These are phyloP conservation scores for Petrea volubilis DNA, from an alignment of 257 asterid genomes.

Conservation along the genomic window DNA sequence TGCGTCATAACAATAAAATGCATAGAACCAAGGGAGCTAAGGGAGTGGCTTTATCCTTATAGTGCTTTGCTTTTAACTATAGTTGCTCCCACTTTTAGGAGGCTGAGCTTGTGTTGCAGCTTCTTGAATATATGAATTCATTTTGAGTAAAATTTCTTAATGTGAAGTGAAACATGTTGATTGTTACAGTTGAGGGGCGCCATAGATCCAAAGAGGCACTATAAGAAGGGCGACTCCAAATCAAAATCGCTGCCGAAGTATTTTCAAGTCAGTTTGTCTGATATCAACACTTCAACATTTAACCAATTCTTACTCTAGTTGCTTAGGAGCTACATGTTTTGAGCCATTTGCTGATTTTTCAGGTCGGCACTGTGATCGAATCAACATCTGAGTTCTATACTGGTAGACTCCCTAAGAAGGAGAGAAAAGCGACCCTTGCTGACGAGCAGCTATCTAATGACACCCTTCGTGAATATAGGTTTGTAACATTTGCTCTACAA, in stretches of 20 bases:
- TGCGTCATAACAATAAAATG: neutral
- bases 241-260: conserved; percentile 82
- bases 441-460: conserved; percentile 83
- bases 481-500: conserved; percentile 4
- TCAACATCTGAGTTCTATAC: conserved; percentile 69
- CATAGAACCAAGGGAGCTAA: neutral
- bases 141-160: conserved; percentile 9
- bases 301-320: neutral
- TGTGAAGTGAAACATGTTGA: conserved; percentile 11
- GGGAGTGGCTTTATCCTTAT: too few species aligned
- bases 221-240: conserved; percentile 74
- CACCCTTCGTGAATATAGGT: conserved; percentile 59
- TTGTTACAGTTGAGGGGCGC: conserved; percentile 68
- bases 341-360: conserved; percentile 19
- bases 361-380: conserved; percentile 95
- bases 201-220: conserved; percentile 82
- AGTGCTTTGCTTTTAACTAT: neutral
- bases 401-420: conserved; percentile 87
- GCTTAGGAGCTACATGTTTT: neutral
- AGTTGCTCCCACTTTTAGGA: neutral
- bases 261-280: conserved; percentile 67
- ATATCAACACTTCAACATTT: conserved; percentile 2
- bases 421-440: conserved; percentile 78
- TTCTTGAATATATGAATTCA: neutral
- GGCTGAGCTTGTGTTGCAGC: neutral